A percentile compares a stretch with the other conserved stretches of the same genome.
Evolutionary conservation across 2,329 filamentous ascomycete species (phyloP).

Genomic region (Chaetomium sp.): DNA sequence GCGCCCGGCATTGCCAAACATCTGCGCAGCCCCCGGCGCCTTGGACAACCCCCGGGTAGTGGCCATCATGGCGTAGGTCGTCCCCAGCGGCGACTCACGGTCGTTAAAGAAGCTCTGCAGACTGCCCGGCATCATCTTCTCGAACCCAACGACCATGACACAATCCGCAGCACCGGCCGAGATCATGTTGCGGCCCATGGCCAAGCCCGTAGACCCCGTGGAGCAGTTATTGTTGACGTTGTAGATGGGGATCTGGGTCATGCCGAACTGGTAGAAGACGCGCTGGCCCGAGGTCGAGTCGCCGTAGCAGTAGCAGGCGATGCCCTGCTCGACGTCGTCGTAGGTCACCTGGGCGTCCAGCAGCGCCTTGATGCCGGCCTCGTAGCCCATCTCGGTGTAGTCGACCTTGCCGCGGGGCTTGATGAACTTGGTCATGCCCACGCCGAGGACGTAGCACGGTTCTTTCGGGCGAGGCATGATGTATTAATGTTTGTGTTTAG

Average conservation of each 20-base stretch:
- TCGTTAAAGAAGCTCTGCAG: conserved; percentile 81
- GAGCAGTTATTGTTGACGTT: conserved; percentile 99
- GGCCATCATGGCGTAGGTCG: conserved; percentile 70
- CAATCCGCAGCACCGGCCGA: conserved; percentile 77
- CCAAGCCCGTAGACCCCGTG: conserved; percentile 85
- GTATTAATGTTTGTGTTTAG: neutral
- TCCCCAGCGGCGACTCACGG: conserved; percentile 70
- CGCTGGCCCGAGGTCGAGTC: conserved; percentile 92
- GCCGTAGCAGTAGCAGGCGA: conserved; percentile 98
- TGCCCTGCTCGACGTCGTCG: conserved; percentile 88
- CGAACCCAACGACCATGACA: conserved; percentile 87
- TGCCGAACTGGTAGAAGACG: conserved; percentile 98
- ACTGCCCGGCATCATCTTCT: conserved; percentile 96
- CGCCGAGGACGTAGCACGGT: conserved; percentile 80
- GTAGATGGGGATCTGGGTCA: conserved; percentile 93
- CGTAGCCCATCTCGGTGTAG: conserved; percentile 90
- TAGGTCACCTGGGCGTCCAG: conserved; percentile 85
- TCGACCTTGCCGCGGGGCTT: conserved; percentile 91
- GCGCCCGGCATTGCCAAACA: conserved; percentile 89
- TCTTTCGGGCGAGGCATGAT: conserved; percentile 45
- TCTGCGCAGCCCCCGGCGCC: conserved; percentile 78
- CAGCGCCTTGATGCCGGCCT: conserved; percentile 84
- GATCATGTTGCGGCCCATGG: conserved; percentile 75
- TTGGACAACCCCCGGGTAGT: conserved; percentile 75
- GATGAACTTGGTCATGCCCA: conserved; percentile 99